Base-by-base conservation (phyloP, 2,329 filamentous ascomycete genomes). In the Beauveria rudraprayagi region DNA sequence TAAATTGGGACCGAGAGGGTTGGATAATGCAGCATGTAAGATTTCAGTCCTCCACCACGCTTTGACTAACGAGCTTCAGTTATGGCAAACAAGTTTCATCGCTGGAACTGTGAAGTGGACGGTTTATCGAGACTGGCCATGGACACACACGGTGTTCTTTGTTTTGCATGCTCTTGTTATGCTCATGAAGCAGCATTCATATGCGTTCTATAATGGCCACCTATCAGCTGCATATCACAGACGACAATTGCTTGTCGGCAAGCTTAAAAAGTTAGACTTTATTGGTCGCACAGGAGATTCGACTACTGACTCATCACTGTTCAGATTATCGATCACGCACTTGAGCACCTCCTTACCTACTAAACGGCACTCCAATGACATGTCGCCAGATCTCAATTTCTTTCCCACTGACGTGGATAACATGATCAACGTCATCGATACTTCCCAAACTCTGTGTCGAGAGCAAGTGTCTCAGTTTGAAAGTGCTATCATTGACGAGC, bases 141-240 rank as follows among this genome's bases (percentile, higher is more conserved):
- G 90, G 90, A 90, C 89, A 16, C 89, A 91, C 68, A 90, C 88
- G 1, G 86, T 91, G 19, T 91, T 89, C 71, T 89, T 90, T 56
- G 85, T 90, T 10, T 76, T 92, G 19, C 89, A 92, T 69, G 85
- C 85, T 16, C 75, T 92, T 60, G 83, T 89, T 3, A 88, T 92
- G 80, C 70, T 92, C 26, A 92, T 92, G 90, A 93, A 93, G 76
- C 88, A 91, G 72, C 90, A 92, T 70, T 88, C 86, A 19, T 92
- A 90, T 68, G 81, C 87, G 5, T 91, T 90, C 66, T 92, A 91
- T 72, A 92, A 92, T 67, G 89, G 90, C 7, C 83, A 92, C 64
- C 76, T 87, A 56, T 91, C 82, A 3, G 80, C 83, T 22, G 76
- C 83, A 3, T 83, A 85, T 67, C 79, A 82, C 62, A 77, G 76